A percentile compares a stretch with the other conserved stretches of the same genome.
These are phyloP conservation scores for Debaryomycetaceae sp. DNA, from an alignment of 1,139 yeast genomes.

Conservation along the genomic window DNA sequence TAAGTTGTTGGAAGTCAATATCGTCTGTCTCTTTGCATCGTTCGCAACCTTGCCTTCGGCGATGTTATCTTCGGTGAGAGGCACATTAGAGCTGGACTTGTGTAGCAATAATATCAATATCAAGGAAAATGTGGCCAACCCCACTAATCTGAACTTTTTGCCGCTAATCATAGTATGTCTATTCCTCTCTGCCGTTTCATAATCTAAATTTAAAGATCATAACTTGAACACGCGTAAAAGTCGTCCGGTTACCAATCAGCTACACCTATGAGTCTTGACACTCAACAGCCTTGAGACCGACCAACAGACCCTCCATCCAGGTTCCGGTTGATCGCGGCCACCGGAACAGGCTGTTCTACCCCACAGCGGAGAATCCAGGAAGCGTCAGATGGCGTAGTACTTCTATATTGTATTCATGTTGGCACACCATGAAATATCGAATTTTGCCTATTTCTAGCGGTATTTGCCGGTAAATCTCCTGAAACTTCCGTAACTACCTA, in stretches of 20 bases:
- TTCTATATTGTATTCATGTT: too few species aligned
- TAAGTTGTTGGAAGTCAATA: conserved; percentile 5
- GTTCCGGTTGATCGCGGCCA: too few species aligned
- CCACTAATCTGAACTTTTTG: conserved; percentile 17
- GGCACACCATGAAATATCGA: too few species aligned
- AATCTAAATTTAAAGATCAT: not conserved
- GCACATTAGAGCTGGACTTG: not conserved
- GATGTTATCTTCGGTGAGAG: not conserved
- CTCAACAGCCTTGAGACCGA: too few species aligned
- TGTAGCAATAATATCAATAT: conserved; percentile 14
- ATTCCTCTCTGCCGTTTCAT: not conserved
- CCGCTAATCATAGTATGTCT: conserved; percentile 12
- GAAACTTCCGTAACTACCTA: too few species aligned
- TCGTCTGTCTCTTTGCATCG: conserved; percentile 4
- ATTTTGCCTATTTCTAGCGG: too few species aligned
- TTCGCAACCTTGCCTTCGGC: not conserved
- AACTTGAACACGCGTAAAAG: not conserved
- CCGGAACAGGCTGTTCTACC: too few species aligned
- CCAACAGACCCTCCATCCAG: too few species aligned
- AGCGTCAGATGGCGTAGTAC: too few species aligned
- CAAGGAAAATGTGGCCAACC: conserved; percentile 13
- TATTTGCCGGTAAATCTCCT: too few species aligned
- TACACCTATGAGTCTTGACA: too few species aligned
- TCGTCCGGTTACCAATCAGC: not conserved
- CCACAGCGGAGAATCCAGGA: too few species aligned